phyloP scores from a whole-genome alignment of 164 flowering plant species.

The Vitis riparia region DNA sequence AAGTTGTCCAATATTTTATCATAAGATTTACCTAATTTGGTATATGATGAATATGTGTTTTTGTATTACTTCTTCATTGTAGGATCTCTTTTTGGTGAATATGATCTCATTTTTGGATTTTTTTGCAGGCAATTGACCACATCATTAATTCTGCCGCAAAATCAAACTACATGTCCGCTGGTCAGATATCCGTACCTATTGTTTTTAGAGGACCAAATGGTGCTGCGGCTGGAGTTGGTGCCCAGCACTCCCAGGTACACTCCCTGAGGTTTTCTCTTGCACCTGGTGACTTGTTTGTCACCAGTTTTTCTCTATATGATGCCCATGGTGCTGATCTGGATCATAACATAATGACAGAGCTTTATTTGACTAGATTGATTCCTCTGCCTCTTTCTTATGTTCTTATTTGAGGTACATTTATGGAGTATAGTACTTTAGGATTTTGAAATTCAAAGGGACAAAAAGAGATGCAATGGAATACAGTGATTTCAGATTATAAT shows the following conservation, averaged over 20 bases:
- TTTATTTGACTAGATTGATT: not conserved
- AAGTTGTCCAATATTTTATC: too few species aligned
- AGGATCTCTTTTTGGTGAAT: too few species aligned
- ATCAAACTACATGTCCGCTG: conserved; percentile 94
- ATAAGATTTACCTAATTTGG: too few species aligned
- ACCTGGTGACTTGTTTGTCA: not conserved
- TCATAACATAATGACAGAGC: not conserved
- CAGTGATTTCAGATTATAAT: too few species aligned
- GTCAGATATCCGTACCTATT: conserved; percentile 83
- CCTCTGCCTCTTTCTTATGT: too few species aligned
- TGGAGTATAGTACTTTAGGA: too few species aligned
- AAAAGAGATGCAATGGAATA: too few species aligned
- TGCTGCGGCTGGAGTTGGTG: conserved; percentile 99
- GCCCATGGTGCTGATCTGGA: not conserved
- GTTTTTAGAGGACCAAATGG: conserved; percentile 99
- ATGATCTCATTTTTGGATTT: conserved; percentile 1
- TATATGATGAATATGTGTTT: too few species aligned
- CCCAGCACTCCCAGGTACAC: conserved; percentile 93
- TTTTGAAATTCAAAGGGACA: too few species aligned
- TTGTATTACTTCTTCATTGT: too few species aligned
- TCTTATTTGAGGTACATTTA: too few species aligned
- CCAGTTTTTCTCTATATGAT: not conserved
- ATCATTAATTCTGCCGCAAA: conserved; percentile 98
- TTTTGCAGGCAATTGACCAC: conserved; percentile 92
- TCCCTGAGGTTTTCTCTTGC: not conserved